These are phyloP conservation scores for Pythium monospermum DNA, from an alignment of 352 stramenopile species.

Conservation along the genomic window DNA sequence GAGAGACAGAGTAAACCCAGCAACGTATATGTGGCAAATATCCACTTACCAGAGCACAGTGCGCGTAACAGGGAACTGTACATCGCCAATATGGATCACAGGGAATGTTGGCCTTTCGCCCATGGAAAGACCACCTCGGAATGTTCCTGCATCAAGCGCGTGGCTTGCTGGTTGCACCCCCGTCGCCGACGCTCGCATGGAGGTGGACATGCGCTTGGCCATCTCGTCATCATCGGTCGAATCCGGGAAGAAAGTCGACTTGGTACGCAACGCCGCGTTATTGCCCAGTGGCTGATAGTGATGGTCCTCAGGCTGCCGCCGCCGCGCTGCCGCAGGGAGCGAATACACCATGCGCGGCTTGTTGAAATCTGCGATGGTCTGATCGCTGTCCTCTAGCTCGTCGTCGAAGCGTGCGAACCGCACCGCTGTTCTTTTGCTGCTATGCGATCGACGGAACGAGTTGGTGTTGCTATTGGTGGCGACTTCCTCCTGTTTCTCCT, in stretches of 20 bases:
- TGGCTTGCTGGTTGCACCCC: too few relatives aligned
- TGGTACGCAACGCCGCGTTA: background rate
- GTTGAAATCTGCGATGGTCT: conserved; percentile 37
- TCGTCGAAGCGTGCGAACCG: conserved; percentile 50
- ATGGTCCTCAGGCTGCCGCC: background rate
- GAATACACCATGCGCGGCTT: background rate
- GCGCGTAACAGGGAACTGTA: conserved; percentile 65
- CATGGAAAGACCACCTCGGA: too few relatives aligned
- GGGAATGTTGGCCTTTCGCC: conserved; percentile 6
- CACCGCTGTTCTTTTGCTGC: background rate
- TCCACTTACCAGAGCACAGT: conserved; percentile 63
- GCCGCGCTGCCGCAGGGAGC: background rate
- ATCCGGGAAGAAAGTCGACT: conserved; percentile 68
- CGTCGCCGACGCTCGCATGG: too few relatives aligned
- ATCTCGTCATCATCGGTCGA: conserved; percentile 64
- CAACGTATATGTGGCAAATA: too few relatives aligned
- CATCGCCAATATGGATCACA: conserved; percentile 31
- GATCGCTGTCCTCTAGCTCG: conserved; percentile 61
- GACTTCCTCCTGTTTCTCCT: background rate
- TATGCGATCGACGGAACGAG: background rate
- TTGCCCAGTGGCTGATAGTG: background rate
- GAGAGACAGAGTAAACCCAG: too few relatives aligned
- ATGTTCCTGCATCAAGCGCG: too few relatives aligned
- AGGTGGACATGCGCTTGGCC: too few relatives aligned
- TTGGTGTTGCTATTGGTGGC: background rate